Conservation (phyloP, 169 alveolate genomes). For the Plasmodium gonderi region DNA sequence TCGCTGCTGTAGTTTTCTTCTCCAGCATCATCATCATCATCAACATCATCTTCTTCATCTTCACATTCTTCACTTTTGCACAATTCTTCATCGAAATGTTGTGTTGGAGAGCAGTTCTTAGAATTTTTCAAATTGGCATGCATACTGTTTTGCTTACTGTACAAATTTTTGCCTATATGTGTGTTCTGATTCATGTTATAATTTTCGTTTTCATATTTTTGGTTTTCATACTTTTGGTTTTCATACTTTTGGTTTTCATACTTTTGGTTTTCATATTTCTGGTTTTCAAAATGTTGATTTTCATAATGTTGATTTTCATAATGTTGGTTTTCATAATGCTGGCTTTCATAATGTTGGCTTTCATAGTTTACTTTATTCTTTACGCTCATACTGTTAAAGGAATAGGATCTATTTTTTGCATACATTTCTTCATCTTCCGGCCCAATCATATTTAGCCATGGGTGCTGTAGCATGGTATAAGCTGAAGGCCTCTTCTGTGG, state of each 20-base stretch:
- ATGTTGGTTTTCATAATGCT: neutral
- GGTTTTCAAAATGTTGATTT: no score
- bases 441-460: constrained; percentile 89
- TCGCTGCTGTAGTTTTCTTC: constrained; percentile 5
- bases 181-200: neutral
- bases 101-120: neutral
- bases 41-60: constrained; percentile 8
- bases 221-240: neutral
- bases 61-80: neutral
- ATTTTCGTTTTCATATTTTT: neutral
- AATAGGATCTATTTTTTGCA: constrained; percentile 18
- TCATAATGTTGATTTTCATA: neutral
- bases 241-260: no score
- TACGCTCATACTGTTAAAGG: constrained; percentile 21
- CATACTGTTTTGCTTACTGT: neutral
- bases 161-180: neutral
- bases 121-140: neutral
- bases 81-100: neutral
- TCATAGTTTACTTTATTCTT: constrained; percentile 13
- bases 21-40: constrained; percentile 4
- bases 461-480: constrained; percentile 89
- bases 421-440: constrained; percentile 40
- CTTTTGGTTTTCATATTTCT: no score
- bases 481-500: constrained; percentile 94
- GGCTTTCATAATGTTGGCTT: neutral